A percentile compares a stretch with the other conserved stretches of the same genome.
These are phyloP conservation scores for Canavalia ensiformis DNA, from an alignment of 306 rosid species.

Conservation along the genomic window DNA sequence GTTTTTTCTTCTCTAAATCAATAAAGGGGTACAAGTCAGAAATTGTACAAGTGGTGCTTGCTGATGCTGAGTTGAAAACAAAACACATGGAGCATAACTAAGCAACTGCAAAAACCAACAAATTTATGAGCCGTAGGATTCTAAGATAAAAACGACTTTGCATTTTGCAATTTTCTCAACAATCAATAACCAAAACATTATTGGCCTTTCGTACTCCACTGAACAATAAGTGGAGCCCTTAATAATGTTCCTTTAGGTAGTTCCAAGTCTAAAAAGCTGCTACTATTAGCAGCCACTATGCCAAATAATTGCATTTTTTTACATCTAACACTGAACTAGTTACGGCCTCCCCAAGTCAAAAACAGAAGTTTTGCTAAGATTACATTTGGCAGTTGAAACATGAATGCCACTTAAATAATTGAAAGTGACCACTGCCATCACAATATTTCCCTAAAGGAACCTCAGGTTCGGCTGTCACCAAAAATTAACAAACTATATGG, in stretches of 20 bases:
- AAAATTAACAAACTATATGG: slow-evolving; percentile 5
- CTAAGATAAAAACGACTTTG: slow-evolving; percentile 29
- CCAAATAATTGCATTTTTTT: slow-evolving; percentile 50
- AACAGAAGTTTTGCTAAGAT: slow-evolving; percentile 16
- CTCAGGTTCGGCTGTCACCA: slow-evolving; percentile 36
- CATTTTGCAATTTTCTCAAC: slow-evolving; percentile 41
- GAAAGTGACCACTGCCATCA: slow-evolving; percentile 41
- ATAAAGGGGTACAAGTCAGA: slow-evolving; percentile 4
- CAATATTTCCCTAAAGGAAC: background rate
- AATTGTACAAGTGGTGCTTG: slow-evolving; percentile 23
- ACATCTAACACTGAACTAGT: slow-evolving; percentile 49
- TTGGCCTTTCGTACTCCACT: slow-evolving; percentile 52
- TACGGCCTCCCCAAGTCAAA: slow-evolving; percentile 57
- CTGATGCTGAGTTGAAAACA: slow-evolving; percentile 39
- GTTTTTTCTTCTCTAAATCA: background rate
- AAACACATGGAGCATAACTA: slow-evolving; percentile 27
- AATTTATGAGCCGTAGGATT: background rate
- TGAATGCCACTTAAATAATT: slow-evolving; percentile 39
- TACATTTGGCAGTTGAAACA: slow-evolving; percentile 39
- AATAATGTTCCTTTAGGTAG: slow-evolving; percentile 41
- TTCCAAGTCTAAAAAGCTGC: slow-evolving; percentile 36
- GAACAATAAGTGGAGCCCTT: slow-evolving; percentile 46
- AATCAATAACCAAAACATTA: slow-evolving; percentile 29
- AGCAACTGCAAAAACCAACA: slow-evolving; percentile 18
- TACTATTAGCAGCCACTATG: slow-evolving; percentile 49